Evolutionary conservation across 2,329 filamentous ascomycete species (phyloP).

Genomic region (Nigrograna mackinnonii): DNA sequence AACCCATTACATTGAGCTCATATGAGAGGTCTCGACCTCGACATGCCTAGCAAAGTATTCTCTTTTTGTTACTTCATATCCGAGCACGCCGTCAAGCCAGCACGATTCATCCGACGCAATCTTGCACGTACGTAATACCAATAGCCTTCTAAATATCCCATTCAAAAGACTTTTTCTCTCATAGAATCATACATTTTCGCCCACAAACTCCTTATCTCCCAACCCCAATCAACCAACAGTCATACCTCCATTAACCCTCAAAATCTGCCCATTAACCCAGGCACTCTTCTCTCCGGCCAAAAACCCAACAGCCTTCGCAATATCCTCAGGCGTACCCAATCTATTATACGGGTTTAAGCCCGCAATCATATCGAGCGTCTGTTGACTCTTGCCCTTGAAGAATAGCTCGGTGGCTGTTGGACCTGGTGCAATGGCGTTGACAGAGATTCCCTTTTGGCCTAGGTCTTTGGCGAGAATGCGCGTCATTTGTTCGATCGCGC

Average conservation of each 20-base stretch:
- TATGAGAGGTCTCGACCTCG: too few species aligned
- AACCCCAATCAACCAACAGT: too few species aligned
- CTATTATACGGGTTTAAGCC: conserved; percentile 18
- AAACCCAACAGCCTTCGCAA: conserved; percentile 25
- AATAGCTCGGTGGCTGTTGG: conserved; percentile 59
- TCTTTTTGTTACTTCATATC: too few species aligned
- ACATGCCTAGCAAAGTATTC: too few species aligned
- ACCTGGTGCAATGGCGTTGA: conserved; percentile 57
- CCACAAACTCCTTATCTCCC: too few species aligned
- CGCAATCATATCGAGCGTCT: conserved; percentile 23
- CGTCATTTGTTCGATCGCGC: conserved; percentile 63
- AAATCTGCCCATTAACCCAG: conserved; percentile 34
- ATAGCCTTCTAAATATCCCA: too few species aligned
- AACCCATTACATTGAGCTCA: too few species aligned
- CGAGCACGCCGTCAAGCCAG: too few species aligned
- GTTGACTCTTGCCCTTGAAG: conserved; percentile 43
- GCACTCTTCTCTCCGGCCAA: conserved; percentile 16
- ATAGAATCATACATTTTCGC: too few species aligned
- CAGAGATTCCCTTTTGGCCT: conserved; percentile 53
- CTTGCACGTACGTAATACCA: too few species aligned
- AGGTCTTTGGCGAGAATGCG: conserved; percentile 61
- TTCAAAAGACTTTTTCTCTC: too few species aligned
- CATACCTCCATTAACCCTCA: conserved; percentile 31
- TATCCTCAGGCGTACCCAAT: conserved; percentile 26
- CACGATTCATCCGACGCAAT: too few species aligned